Evolutionary conservation across 176 grass and related monocot species (phyloP), one percentile per base, ranked within the genome.

Genomic region (Saccharum spontaneum): DNA sequence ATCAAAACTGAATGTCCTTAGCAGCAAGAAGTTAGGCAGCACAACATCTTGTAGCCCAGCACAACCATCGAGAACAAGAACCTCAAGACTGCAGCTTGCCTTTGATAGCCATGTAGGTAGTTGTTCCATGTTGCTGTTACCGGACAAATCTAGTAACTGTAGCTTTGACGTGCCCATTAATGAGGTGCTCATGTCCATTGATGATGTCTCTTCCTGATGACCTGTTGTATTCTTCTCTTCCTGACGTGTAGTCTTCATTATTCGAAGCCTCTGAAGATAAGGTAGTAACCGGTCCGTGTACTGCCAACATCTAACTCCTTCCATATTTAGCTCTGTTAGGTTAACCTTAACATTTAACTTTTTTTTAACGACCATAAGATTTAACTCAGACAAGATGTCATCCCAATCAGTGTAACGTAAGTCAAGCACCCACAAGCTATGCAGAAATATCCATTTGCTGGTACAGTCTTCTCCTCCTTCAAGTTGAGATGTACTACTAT

Each of bases 1-100:
- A 23, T 85, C 65, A 33, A 85, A 17, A 17, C 74, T 78, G 1
- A 85, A 85, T 5, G 37, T 33, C 11, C 8, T 41, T 20, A 85
- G 34, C 0, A 78, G 16, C n/a, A 30, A n/a, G 4, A 28, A 17
- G 2, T 50, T 3, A 14, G 60, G 7, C 1, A 48, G 0, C 8
- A 69, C 71, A 59, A 82, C 10, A 9, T 60, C 5, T 22, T 76
- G 62, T 3, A 87, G 0, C 2, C 5, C 62, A n/a, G 57, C 8
- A 46, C 86, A 82, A 15, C 79, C 79, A 60, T 87, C 71, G 8
- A 87, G 48, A 57, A 82, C 23, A 87, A 82, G 78, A 46, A 87
- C 2, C 28, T 76, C 3, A 48, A 48, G 45, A 1, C 67, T 4
- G 18, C 11, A 13, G 1, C 17, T 60, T 8, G 79, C 79, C 5